Evolutionary conservation across 2,329 filamentous ascomycete genomes (phyloP).

Genomic region (Fusarium solani-melongenae): DNA sequence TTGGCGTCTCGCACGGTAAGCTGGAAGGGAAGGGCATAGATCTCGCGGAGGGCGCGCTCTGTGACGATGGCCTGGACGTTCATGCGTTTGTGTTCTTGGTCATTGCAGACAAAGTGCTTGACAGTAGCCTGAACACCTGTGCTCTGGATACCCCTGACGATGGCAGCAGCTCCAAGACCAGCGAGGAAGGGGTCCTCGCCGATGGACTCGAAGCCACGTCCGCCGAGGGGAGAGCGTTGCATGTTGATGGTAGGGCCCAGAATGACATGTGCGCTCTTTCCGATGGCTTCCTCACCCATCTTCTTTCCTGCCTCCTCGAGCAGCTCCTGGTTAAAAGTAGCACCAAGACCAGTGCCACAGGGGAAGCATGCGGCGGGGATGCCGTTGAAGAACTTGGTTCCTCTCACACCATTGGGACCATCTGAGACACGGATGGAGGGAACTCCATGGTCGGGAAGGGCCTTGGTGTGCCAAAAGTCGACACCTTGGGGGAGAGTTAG

Average conservation of each 20-base stretch:
- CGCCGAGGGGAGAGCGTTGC: slow-evolving; percentile 69
- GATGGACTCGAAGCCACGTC: slow-evolving; percentile 69
- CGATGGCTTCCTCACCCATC: slow-evolving; percentile 65
- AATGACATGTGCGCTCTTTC: slow-evolving; percentile 68
- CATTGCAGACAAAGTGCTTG: slow-evolving; percentile 72
- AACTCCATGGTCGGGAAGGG: slow-evolving; percentile 68
- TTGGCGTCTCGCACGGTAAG: slow-evolving; percentile 63
- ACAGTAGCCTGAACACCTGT: slow-evolving; percentile 67
- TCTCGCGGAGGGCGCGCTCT: slow-evolving; percentile 66
- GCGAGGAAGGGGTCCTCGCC: slow-evolving; percentile 68
- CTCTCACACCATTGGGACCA: slow-evolving; percentile 76
- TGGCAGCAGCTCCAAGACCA: slow-evolving; percentile 63
- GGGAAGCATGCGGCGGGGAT: slow-evolving; percentile 70
- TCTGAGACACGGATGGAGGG: slow-evolving; percentile 74
- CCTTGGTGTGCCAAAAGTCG: slow-evolving; percentile 77
- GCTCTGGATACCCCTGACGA: slow-evolving; percentile 66
- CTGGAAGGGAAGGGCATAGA: slow-evolving; percentile 69
- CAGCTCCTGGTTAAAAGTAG: slow-evolving; percentile 67
- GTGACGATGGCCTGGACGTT: slow-evolving; percentile 66
- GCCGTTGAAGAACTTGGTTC: slow-evolving; percentile 75
- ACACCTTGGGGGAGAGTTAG: slow-evolving; percentile 54
- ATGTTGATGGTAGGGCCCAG: slow-evolving; percentile 73
- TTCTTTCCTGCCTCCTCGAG: slow-evolving; percentile 61
- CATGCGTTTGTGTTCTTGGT: slow-evolving; percentile 69
- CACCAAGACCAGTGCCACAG: slow-evolving; percentile 67